Evolutionary conservation across 2,329 filamentous ascomycete species (phyloP), one percentile per base, ranked within the genome.

Genomic region (Zalaria obscura): DNA sequence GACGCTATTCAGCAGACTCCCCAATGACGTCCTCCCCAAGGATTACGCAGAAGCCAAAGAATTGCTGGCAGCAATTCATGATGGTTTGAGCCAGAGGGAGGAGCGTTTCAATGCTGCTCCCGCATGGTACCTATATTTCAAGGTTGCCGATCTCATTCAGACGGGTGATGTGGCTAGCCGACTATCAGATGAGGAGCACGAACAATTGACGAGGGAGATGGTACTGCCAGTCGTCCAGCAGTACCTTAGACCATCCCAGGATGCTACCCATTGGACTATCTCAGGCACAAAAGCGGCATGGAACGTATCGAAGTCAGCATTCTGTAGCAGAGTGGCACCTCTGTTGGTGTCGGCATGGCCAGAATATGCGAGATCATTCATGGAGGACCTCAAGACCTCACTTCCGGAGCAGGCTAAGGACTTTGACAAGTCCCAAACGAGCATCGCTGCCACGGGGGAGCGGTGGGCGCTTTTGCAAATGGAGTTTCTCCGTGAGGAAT

Each of bases 361-460:
- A 2, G 65, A 65, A 2, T 60, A 86, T n/a, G 73, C 75, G 0
- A 63, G 73, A 1, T 58, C 68, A 0, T 62, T 94, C n/a, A 66
- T 79, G 26, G 67, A 76, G 28, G 70, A 73, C 32, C 77, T 94
- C 43, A 78, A 78, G 41, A 74, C 75, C 4, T 93, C 86, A 0
- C 70, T 84, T 4, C 86, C 88, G 1, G 86, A 89, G 54, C 78
- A 89, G 42, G 87, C 86, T 0, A 80, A 80, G 47, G 82, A 86
- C 11, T 83, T 83, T 50, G 70, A 74, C 26, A 69, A 70, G 35
- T 93, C 85, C 0, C 86, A 94, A 55, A 70, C 75, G 39, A 66
- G 68, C 34, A 69, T 93, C 26, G 73, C 75, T 6, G 68, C 77
- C 5, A 73, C 82, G 51, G 78, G 79, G 0, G 66, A 69, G 36